These are phyloP conservation scores for Trifolium subterraneum DNA, from an alignment of 306 rosid genomes.

Conservation along the genomic window DNA sequence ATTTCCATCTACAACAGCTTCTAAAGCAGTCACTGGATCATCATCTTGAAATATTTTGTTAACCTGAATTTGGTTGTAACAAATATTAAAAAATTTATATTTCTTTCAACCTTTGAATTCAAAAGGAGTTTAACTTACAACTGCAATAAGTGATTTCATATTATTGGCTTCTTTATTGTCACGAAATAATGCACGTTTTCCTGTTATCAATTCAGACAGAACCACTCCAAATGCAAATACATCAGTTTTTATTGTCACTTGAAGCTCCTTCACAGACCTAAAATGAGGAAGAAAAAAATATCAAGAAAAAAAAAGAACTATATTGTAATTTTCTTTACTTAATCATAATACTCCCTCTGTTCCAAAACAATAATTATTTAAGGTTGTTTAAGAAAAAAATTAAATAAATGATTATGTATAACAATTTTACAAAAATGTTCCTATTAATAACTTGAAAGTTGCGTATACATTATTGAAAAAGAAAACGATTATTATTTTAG, in stretches of 20 bases:
- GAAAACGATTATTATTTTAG: too few species aligned
- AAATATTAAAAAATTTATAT: conserved; percentile 2
- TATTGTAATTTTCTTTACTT: not conserved
- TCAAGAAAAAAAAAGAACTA: conserved; percentile 34
- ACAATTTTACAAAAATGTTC: too few species aligned
- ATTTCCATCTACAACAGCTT: conserved; percentile 62
- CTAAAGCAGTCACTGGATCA: conserved; percentile 58
- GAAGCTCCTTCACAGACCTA: conserved; percentile 88
- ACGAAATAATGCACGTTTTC: conserved; percentile 70
- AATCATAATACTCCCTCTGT: not conserved
- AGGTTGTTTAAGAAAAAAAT: too few species aligned
- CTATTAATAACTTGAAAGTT: too few species aligned
- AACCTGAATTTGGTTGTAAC: conserved; percentile 51
- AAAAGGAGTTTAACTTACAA: conserved; percentile 54
- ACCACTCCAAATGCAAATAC: conserved; percentile 93
- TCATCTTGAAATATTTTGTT: conserved; percentile 61
- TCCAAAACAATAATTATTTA: too few species aligned
- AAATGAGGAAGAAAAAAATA: not conserved
- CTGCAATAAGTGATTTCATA: conserved; percentile 63
- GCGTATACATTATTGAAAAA: too few species aligned
- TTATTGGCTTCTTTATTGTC: conserved; percentile 59
- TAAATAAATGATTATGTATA: too few species aligned
- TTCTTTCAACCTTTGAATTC: conserved; percentile 10
- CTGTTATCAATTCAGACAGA: conserved; percentile 78
- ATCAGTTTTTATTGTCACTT: conserved; percentile 81